These are phyloP conservation scores for Cenchrus americanus DNA, from an alignment of 176 grass and related monocot species.

Conservation along the genomic window DNA sequence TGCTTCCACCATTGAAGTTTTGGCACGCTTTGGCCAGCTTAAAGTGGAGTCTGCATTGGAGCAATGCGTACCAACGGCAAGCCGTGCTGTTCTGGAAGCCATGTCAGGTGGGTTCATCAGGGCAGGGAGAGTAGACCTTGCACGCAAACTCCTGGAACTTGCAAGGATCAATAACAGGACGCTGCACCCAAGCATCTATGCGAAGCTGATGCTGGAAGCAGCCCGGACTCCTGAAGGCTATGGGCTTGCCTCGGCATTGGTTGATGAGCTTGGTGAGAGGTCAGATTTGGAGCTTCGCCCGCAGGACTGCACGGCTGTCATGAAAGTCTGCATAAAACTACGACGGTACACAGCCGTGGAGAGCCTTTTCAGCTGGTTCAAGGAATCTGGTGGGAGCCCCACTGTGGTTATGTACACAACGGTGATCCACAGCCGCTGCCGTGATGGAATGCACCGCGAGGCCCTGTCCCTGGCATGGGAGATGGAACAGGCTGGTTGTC, in stretches of 20 bases:
- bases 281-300: constrained; percentile 54
- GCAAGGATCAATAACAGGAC: constrained; percentile 62
- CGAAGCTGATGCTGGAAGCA: constrained; percentile 70
- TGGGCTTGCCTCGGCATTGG: constrained; percentile 60
- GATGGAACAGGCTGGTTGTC: constrained; percentile 65
- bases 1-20: constrained; percentile 62
- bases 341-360: constrained; percentile 62
- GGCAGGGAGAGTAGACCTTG: constrained; percentile 55
- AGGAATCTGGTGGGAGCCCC: constrained; percentile 34
- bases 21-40: constrained; percentile 61
- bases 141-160: constrained; percentile 65
- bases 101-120: constrained; percentile 72
- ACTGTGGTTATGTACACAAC: constrained; percentile 88
- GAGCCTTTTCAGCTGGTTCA: constrained; percentile 79
- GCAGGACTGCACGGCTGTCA: constrained; percentile 74
- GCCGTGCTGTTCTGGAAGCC: constrained; percentile 71
- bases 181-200: constrained; percentile 52
- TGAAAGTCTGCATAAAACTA: constrained; percentile 88
- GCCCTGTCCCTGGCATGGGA: constrained; percentile 82
- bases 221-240: constrained; percentile 66
- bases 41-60: constrained; percentile 54
- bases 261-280: constrained; percentile 62
- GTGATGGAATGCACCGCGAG: constrained; percentile 57
- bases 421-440: constrained; percentile 75
- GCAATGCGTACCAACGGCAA: constrained; percentile 62